Conservation (phyloP, 495 filamentous ascomycete species). For the Endocarpon pusillum region DNA sequence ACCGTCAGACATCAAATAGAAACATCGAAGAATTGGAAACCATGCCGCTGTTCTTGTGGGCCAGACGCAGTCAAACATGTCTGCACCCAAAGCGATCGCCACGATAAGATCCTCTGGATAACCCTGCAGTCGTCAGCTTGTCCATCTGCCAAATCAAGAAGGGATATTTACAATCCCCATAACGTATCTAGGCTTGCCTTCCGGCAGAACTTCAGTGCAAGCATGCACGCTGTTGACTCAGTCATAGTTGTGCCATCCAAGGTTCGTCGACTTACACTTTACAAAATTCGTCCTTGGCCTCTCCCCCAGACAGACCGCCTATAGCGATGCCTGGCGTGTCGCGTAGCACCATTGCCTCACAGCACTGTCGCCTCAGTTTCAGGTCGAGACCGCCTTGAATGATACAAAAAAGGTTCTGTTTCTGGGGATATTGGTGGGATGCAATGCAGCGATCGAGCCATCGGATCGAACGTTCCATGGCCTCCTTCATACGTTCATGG, state of each 20-base stretch:
- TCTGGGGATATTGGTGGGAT: slow-evolving; percentile 67
- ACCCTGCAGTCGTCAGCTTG: slow-evolving; percentile 29
- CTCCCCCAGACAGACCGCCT: slow-evolving; percentile 78
- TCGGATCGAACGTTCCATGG: slow-evolving; percentile 91
- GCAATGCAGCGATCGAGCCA: slow-evolving; percentile 96
- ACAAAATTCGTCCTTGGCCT: slow-evolving; percentile 49
- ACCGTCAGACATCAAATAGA: too few relatives aligned
- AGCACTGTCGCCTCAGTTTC: slow-evolving; percentile 73
- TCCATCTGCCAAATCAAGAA: neutral
- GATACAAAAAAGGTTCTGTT: slow-evolving; percentile 96
- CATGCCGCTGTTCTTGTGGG: slow-evolving; percentile 76
- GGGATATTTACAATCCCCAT: slow-evolving; percentile 66
- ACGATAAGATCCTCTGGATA: slow-evolving; percentile 93
- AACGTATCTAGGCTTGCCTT: slow-evolving; percentile 86
- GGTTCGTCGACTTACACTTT: slow-evolving; percentile 27
- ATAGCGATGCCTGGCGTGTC: slow-evolving; percentile 95
- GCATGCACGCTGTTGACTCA: slow-evolving; percentile 45
- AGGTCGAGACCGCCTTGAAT: slow-evolving; percentile 91
- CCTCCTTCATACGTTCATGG: slow-evolving; percentile 67
- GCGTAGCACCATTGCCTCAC: slow-evolving; percentile 72
- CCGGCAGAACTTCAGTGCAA: slow-evolving; percentile 72
- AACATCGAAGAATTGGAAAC: slow-evolving; percentile 1
- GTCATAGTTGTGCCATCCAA: neutral
- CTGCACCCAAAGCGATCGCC: slow-evolving; percentile 78
- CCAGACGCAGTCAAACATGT: slow-evolving; percentile 99